These are phyloP conservation scores for Sporopachydermia quercuum DNA, from an alignment of 805 yeast genomes.

Conservation along the genomic window DNA sequence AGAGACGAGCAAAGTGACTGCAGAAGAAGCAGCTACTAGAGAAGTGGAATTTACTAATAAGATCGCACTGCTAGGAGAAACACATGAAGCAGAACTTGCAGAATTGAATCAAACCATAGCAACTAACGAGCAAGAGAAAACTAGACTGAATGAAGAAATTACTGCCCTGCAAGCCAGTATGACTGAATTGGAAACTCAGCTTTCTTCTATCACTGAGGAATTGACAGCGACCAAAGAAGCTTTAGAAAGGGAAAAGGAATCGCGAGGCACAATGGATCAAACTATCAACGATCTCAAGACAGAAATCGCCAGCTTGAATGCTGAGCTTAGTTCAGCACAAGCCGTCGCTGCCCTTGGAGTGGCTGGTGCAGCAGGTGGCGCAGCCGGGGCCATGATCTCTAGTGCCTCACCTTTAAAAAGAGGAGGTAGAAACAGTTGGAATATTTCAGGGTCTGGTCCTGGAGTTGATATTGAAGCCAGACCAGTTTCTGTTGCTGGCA, in stretches of 20 bases:
- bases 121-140: neutral
- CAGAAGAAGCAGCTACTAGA: conserved; percentile 37
- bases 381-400: conserved; percentile 20
- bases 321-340: neutral
- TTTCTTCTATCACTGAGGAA: conserved; percentile 22
- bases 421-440: conserved; percentile 19
- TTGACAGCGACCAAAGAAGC: conserved; percentile 39
- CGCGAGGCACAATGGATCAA: neutral
- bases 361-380: conserved; percentile 13
- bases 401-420: conserved; percentile 14
- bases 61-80: conserved; percentile 27
- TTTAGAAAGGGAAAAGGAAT: conserved; percentile 37
- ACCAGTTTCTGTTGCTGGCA: conserved; percentile 2
- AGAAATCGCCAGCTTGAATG: conserved; percentile 13
- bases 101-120: conserved; percentile 24
- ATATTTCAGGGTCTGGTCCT: conserved; percentile 5
- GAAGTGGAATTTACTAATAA: conserved; percentile 37
- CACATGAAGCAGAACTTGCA: conserved; percentile 34
- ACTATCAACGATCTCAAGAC: conserved; percentile 17
- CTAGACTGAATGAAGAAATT: neutral
- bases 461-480: conserved; percentile 3
- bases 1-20: conserved; percentile 37
- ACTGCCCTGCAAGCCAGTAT: neutral
- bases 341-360: conserved; percentile 14
- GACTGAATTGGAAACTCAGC: neutral